Evolutionary conservation across 2,329 filamentous ascomycete species (phyloP).

Genomic region (Fusarium gaditjirri): DNA sequence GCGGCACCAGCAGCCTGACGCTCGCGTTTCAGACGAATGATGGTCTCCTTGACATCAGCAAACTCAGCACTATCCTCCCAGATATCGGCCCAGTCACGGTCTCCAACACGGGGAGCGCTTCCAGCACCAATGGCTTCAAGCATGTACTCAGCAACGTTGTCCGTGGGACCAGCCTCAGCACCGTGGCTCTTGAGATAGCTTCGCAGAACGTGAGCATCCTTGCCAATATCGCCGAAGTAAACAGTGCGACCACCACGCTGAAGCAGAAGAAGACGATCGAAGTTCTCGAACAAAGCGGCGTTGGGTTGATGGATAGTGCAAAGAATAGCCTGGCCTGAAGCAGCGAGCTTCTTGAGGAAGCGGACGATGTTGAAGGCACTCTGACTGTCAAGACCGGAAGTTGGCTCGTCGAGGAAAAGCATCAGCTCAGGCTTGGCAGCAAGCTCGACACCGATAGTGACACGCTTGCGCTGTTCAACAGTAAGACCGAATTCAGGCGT

Average conservation of each 20-base stretch:
- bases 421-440: constrained; percentile 83
- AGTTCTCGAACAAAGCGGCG: constrained; percentile 86
- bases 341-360: constrained; percentile 79
- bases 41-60: constrained; percentile 71
- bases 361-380: constrained; percentile 81
- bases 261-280: constrained; percentile 83
- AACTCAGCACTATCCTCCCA: constrained; percentile 81
- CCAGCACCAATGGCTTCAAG: constrained; percentile 85
- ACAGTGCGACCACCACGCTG: constrained; percentile 83
- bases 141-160: constrained; percentile 81
- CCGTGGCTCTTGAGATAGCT: constrained; percentile 70
- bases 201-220: constrained; percentile 77
- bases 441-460: constrained; percentile 93
- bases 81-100: constrained; percentile 82
- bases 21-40: constrained; percentile 72
- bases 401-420: constrained; percentile 83
- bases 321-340: constrained; percentile 86
- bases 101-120: constrained; percentile 75
- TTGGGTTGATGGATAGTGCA: constrained; percentile 95
- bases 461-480: constrained; percentile 73
- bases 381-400: constrained; percentile 72
- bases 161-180: constrained; percentile 65
- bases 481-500: constrained; percentile 75
- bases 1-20: constrained; percentile 56
- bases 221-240: constrained; percentile 87